Base-by-base conservation (phyloP, 108 stramenopile species). In the Nitzschia sp. region DNA sequence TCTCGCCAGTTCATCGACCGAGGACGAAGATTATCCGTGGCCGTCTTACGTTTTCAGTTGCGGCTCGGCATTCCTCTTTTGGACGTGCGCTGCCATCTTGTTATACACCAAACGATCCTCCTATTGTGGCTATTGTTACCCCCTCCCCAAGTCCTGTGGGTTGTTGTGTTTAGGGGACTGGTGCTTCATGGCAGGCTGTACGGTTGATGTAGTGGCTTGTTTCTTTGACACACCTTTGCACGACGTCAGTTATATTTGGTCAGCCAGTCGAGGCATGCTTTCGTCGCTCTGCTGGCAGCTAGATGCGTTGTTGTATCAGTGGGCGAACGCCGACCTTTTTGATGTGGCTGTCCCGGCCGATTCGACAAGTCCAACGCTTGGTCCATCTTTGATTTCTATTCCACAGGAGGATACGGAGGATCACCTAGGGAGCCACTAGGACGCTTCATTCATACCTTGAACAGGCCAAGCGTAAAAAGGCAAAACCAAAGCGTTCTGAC, bases 1-100 rank as follows among this genome's bases (percentile, higher is more conserved):
- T 53, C 51, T 65, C 27, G 46, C 48, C 0, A 29, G 36, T 8
- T 65, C 33, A 1, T 0, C 33, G 25, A 51, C 64, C 3, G 47
- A 65, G 0, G 64, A 65, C 2, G 49, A 53, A 33, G 64, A 51
- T 42, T 53, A 51, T 53, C 64, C 64, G 0, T 65, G 64, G 64
- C 64, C 64, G 2, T 65, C 64, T 1, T 65, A 53, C 28, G n/a
- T 65, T 23, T 51, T 65, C 48, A 48, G 24, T 8, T 31, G 25
- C 1, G 5, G 18, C 19, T 19, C 64, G 5, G 64, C 31, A 1
- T 19, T 31, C 33, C 17, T 65, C 33, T 65, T 65, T 32, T 48
- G 47, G 47, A 9, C 33, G 48, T 48, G 29, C n/a, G 64, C 64
- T 1, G 24, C 45, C 47, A 1, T 49, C n/a, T 13, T 53, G 47